These are phyloP conservation scores for Globisporangium nodosum DNA, from an alignment of 352 stramenopile species.

Conservation along the genomic window DNA sequence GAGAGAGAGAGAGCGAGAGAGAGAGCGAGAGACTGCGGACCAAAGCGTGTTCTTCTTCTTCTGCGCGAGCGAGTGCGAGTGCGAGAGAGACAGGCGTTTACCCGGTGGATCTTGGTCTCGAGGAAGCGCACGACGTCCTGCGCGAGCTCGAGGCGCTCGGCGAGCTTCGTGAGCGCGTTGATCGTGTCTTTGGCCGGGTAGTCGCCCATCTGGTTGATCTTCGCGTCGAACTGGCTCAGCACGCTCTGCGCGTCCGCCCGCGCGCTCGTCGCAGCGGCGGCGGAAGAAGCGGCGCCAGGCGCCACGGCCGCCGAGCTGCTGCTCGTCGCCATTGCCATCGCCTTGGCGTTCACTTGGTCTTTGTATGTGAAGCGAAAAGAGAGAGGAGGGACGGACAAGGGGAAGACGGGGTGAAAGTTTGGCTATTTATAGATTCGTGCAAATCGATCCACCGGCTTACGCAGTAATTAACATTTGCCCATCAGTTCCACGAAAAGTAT, in stretches of 20 bases:
- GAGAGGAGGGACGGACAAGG: background rate
- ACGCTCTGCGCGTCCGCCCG: constrained; percentile 43
- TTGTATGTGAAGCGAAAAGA: background rate
- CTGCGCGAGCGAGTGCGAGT: background rate
- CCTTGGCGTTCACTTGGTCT: background rate
- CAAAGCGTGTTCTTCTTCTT: background rate
- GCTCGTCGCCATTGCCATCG: constrained; percentile 52
- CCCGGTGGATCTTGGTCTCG: constrained; percentile 86
- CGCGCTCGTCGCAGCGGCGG: background rate
- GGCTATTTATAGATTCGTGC: no score
- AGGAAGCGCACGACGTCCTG: constrained; percentile 85
- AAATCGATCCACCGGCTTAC: no score
- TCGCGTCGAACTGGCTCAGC: constrained; percentile 70
- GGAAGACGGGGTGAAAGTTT: background rate
- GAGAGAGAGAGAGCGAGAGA: constrained; percentile 7
- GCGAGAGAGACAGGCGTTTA: constrained; percentile 3
- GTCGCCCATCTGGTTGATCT: constrained; percentile 84
- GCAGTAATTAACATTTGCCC: no score
- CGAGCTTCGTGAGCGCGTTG: constrained; percentile 84
- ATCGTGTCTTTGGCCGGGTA: constrained; percentile 88
- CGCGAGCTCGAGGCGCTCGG: constrained; percentile 66
- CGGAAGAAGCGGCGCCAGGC: background rate
- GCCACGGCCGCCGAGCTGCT: constrained; percentile 5
- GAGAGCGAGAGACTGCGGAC: background rate
- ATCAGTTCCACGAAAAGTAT: no score